Evolutionary conservation across 208 protist species (phyloP).

Genomic region (Kentomonas sorsogonicus): DNA sequence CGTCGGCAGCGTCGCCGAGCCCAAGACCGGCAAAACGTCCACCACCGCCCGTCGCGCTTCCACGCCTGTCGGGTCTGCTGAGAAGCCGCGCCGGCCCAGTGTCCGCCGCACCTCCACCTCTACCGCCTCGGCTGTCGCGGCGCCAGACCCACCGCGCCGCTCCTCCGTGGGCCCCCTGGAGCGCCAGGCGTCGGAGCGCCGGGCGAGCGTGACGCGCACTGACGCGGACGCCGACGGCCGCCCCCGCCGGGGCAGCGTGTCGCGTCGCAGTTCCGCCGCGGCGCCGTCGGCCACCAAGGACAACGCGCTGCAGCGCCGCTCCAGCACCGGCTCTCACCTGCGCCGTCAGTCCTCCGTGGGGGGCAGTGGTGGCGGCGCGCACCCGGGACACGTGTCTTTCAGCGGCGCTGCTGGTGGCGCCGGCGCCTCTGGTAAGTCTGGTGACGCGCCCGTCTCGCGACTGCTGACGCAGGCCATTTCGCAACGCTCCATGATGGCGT

Average conservation of each 20-base stretch:
- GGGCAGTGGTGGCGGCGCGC: neutral
- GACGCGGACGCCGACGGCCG: neutral
- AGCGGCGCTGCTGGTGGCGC: too few species aligned
- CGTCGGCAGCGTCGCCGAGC: neutral
- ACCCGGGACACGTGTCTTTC: neutral
- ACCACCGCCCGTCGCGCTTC: neutral
- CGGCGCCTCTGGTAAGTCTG: too few species aligned
- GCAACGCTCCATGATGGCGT: too few species aligned
- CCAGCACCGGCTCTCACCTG: neutral
- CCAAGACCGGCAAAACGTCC: neutral
- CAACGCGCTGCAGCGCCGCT: neutral
- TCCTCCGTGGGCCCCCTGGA: neutral
- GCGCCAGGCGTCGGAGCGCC: neutral
- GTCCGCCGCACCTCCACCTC: neutral
- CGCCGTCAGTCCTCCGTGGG: neutral
- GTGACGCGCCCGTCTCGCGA: too few species aligned
- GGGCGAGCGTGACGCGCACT: constrained; percentile 2
- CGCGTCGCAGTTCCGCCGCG: neutral
- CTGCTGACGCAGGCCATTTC: too few species aligned
- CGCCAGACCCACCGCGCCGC: neutral
- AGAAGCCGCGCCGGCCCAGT: neutral
- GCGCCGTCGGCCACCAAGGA: neutral
- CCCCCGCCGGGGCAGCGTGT: neutral
- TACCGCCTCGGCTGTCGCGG: neutral
- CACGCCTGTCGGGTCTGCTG: neutral